Evolutionary conservation across 2,329 filamentous ascomycete species (phyloP), one percentile per base, ranked within the genome.

Genomic region (Sarocladium strictum): DNA sequence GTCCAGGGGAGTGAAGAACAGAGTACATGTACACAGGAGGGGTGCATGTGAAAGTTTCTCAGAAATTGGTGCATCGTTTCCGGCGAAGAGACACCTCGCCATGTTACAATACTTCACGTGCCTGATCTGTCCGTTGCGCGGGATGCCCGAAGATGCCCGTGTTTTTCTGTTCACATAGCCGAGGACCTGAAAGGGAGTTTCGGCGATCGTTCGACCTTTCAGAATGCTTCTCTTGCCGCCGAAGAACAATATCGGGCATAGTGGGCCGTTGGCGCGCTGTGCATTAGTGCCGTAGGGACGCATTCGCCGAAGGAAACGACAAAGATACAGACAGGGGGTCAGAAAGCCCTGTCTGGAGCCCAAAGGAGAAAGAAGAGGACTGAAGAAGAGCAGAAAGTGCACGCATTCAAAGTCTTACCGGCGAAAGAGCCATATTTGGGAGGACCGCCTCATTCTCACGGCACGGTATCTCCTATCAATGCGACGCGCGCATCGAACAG

Each of bases 161-260:
- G 14, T 27, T 14, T 35, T 35, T 21, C 17, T 23, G 27, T 29
- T 51, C 17, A 35, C 29, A 35, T n/a, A 51, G 14, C 29, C 29
- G 43, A 47, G 43, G 27, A 35, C 27, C 35, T 17, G 24, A 35
- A 51, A 17, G 27, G 29, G 29, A 33, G 29, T 51, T 21, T 35
- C n/a, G 47, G 47, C 27, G 47, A 23, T 35, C 27, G 23, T 17
- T 35, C 29, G 63, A 64, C 70, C 69, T 72, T 71, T 72, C 68
- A 71, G 61, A 63, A 63, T 57, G 64, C 63, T 61, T 59, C 63
- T 67, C 60, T 72, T 71, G 64, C 69, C 70, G 70, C 70, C 67
- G 64, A 62, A 57, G 55, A 53, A 60, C 58, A 53, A 56, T 53
- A 58, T 53, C 45, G 35, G 50, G 50, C 50, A 59, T 58, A 56